These are phyloP conservation scores for Paramecium tetraurelia DNA, from an alignment of 73 alveolate genomes.

Conservation along the genomic window DNA sequence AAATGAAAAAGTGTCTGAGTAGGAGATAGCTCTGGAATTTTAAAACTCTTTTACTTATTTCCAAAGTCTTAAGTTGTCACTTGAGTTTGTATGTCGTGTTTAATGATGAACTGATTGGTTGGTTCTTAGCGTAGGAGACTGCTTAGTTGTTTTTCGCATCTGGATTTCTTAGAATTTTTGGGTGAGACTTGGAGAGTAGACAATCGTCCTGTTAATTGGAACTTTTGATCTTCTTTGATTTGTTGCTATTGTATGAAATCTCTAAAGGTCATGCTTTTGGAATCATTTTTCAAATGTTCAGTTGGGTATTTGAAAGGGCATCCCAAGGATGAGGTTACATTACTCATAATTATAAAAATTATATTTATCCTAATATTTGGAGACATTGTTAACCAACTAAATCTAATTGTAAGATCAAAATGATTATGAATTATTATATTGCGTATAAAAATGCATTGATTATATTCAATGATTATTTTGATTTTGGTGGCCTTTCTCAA, in stretches of 20 bases:
- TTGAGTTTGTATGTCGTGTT: background rate
- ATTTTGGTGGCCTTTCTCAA: background rate
- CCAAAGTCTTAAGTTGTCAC: background rate
- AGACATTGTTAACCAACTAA: background rate
- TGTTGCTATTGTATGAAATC: background rate
- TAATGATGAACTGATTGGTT: background rate
- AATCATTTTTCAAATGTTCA: background rate
- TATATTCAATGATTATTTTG: background rate
- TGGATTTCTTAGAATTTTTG: background rate
- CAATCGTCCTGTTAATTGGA: background rate
- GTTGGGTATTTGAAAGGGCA: constrained; percentile 1
- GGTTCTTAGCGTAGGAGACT: background rate
- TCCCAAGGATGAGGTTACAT: background rate
- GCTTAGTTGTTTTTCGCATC: constrained; percentile 17
- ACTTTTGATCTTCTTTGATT: background rate
- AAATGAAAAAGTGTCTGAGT: background rate
- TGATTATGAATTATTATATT: background rate
- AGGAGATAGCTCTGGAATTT: background rate
- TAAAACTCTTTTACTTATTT: background rate
- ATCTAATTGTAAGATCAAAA: background rate
- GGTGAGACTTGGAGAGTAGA: background rate
- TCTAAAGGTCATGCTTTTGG: background rate
- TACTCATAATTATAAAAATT: background rate
- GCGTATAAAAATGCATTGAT: background rate
- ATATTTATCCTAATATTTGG: background rate